Evolutionary conservation across 2,329 filamentous ascomycete species (phyloP).

Genomic region (Botrytis fabae): DNA sequence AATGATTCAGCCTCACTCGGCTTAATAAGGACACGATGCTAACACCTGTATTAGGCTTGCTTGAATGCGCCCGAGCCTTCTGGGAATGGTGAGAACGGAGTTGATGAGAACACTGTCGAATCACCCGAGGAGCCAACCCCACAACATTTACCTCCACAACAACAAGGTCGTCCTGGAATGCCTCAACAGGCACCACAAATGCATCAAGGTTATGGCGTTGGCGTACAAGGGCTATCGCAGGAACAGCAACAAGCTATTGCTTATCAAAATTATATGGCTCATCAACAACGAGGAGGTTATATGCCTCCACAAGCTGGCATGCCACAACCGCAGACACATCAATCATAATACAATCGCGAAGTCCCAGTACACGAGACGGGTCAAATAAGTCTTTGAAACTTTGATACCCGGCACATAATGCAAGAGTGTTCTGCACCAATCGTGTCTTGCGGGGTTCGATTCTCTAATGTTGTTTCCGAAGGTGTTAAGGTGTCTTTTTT

Average conservation of each 20-base stretch:
- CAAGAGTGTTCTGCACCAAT: conserved; percentile 31
- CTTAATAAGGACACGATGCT: conserved; percentile 35
- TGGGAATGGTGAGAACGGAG: conserved; percentile 76
- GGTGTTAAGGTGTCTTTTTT: conserved; percentile 37
- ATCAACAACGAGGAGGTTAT: conserved; percentile 71
- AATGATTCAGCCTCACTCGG: conserved; percentile 10
- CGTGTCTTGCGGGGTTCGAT: conserved; percentile 38
- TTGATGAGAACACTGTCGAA: conserved; percentile 78
- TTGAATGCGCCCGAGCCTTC: conserved; percentile 92
- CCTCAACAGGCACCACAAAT: conserved; percentile 60
- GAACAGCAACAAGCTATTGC: conserved; percentile 74
- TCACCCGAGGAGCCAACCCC: conserved; percentile 87
- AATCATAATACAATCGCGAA: conserved; percentile 55
- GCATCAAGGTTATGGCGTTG: conserved; percentile 59
- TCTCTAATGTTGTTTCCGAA: conserved; percentile 33
- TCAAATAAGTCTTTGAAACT: conserved; percentile 43
- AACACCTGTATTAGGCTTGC: conserved; percentile 72
- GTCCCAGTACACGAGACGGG: conserved; percentile 35
- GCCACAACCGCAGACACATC: conserved; percentile 79
- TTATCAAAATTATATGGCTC: conserved; percentile 80
- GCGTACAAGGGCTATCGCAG: conserved; percentile 47
- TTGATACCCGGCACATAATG: conserved; percentile 61
- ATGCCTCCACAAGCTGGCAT: conserved; percentile 78
- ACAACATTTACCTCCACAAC: conserved; percentile 68
- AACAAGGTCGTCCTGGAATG: conserved; percentile 59